Conservation (phyloP, 1,139 yeast genomes). For the Candida freyschussii region DNA sequence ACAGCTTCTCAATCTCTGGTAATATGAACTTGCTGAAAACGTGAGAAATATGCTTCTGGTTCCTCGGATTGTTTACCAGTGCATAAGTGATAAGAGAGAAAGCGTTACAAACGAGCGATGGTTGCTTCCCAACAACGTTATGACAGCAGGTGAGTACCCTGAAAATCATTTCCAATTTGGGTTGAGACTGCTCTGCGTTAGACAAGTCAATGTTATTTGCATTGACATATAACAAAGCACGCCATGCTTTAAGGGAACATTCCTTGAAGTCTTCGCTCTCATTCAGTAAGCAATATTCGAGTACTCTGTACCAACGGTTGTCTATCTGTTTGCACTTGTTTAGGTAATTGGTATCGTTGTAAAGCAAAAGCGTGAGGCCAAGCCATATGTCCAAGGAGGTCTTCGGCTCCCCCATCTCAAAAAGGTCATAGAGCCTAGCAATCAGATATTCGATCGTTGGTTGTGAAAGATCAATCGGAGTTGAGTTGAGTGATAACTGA, state of each 20-base stretch:
- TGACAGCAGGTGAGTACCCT: constrained; percentile 4
- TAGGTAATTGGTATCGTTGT: constrained; percentile 7
- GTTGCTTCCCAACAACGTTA: background rate
- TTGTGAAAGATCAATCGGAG: constrained; percentile 12
- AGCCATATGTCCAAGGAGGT: constrained; percentile 20
- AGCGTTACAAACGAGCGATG: constrained; percentile 1
- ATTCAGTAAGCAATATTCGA: constrained; percentile 1
- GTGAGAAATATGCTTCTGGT: background rate
- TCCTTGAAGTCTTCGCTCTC: constrained; percentile 2
- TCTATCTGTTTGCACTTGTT: background rate
- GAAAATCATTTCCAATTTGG: constrained; percentile 7
- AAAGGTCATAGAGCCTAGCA: constrained; percentile 6
- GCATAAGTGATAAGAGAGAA: constrained; percentile 11
- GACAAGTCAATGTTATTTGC: constrained; percentile 4
- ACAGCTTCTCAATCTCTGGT: too few species aligned
- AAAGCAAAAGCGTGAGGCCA: constrained; percentile 15
- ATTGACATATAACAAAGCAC: constrained; percentile 15
- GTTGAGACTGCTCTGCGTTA: background rate
- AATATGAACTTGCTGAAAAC: constrained; percentile 1
- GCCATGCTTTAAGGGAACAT: constrained; percentile 15
- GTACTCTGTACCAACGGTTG: constrained; percentile 6
- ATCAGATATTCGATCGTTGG: constrained; percentile 9
- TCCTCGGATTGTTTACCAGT: constrained; percentile 10
- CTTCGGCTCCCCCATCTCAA: constrained; percentile 6
- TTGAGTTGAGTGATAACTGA: constrained; percentile 6